A percentile compares a stretch with the other conserved stretches of the same genome.
These are phyloP conservation scores for Hericium erinaceus DNA, from an alignment of 768 basidiomycete genomes.

Conservation along the genomic window DNA sequence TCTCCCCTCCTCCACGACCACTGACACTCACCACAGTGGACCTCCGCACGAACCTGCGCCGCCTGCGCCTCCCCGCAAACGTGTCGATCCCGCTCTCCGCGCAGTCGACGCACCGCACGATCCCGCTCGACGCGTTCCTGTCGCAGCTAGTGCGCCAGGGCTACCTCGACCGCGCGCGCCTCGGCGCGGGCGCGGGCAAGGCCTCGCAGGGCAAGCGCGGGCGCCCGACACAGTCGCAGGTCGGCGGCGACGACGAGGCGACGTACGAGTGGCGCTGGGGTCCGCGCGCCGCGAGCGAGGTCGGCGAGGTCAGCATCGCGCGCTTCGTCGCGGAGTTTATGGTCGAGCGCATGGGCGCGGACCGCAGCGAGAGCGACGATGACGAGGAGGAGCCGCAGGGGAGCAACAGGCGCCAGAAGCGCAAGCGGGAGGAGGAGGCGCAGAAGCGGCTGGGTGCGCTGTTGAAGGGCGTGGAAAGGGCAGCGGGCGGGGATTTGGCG, in stretches of 20 bases:
- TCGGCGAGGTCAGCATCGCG: conserved; percentile 70
- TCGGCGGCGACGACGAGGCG: conserved; percentile 26
- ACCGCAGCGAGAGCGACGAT: background rate
- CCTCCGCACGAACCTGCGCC: conserved; percentile 59
- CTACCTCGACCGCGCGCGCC: conserved; percentile 63
- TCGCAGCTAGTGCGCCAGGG: conserved; percentile 54
- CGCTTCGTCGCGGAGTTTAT: conserved; percentile 77
- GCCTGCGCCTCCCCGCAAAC: conserved; percentile 49
- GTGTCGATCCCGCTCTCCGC: conserved; percentile 42
- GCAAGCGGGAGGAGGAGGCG: conserved; percentile 18
- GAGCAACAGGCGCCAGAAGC: conserved; percentile 4
- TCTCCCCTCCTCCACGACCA: background rate
- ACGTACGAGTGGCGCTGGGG: conserved; percentile 85
- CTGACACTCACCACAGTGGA: conserved; percentile 41
- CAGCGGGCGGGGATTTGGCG: conserved; percentile 49
- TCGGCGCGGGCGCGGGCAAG: conserved; percentile 34
- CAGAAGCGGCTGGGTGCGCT: conserved; percentile 36
- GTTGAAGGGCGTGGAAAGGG: conserved; percentile 49
- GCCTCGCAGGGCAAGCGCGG: conserved; percentile 40
- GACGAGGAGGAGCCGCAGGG: conserved; percentile 13
- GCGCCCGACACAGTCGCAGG: conserved; percentile 35
- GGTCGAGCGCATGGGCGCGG: conserved; percentile 28
- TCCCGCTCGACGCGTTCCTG: conserved; percentile 62
- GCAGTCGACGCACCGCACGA: conserved; percentile 37
- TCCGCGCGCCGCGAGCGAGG: conserved; percentile 65